Base-by-base conservation (phyloP, 2,329 filamentous ascomycete genomes). In the Endocalyx cinctus region DNA sequence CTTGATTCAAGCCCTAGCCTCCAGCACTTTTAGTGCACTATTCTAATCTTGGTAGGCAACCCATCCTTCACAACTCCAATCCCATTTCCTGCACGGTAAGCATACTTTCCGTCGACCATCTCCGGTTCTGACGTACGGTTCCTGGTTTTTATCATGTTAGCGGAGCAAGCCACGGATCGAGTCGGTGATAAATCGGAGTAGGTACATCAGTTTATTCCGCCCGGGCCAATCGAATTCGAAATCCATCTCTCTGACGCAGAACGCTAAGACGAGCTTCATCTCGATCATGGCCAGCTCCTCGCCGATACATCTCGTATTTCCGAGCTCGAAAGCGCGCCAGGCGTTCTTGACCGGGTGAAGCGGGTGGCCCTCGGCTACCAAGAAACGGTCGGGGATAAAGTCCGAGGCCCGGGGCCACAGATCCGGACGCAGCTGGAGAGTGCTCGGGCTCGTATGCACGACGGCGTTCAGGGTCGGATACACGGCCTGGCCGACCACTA, bases 331-430 rank as follows among this genome's bases (percentile, higher is more conserved):
- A 1, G 54, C 48, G 1, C 57, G 43, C 42, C 43, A 61, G 3
- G 56, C 52, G 27, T 45, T 32, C 14, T 44, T 42, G 4, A 22
- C 37, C 48, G 44, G 38, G 37, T 55, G 35, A n/a, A 45, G 29
- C 29, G 38, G 27, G 48, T 48, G 5, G 11, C 15, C 27, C 10
- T 43, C 31, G 5, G 18, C 14, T 11, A 47, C 46, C 10, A 61
- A 42, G 45, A 59, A 65, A 11, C 63, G 54, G n/a, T 64, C 59
- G 0, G 62, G 62, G 3, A 62, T 35, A 49, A 64, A 67, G 10
- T 45, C 39, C 4, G 45, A 35, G 0, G 54, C 49, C 6, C 58
- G 46, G 1, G 56, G 54, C 55, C 57, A 67, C 44, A 60, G 48
- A 4, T 39, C 42, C 3, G n/a, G 13, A 17, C 31, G 33, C 5